phyloP scores from a whole-genome alignment of 140 eudicot species.

The Cichorium intybus region DNA sequence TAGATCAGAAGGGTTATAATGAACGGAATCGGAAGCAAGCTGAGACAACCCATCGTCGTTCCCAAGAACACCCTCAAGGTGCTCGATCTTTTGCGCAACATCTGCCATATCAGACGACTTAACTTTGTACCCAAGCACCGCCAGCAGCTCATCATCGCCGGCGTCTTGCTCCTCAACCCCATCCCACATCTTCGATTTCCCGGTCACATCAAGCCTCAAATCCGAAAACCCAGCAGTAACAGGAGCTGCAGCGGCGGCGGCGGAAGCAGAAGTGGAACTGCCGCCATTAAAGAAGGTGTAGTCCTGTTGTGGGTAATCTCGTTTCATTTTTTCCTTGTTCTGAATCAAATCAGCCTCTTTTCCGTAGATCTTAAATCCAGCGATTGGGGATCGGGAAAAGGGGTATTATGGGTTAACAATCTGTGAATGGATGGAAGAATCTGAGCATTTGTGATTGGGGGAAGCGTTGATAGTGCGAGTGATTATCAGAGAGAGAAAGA shows the following conservation, averaged over 20 bases:
- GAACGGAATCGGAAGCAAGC: constrained; percentile 59
- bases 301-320: constrained; percentile 15
- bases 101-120: constrained; percentile 74
- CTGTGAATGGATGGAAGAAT: constrained; percentile 24
- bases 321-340: constrained; percentile 24
- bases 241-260: neutral
- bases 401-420: neutral
- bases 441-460: constrained; percentile 43
- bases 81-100: constrained; percentile 76
- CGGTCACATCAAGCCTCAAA: constrained; percentile 10
- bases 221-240: neutral
- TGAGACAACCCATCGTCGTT: constrained; percentile 54
- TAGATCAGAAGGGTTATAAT: constrained; percentile 80
- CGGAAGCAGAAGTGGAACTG: constrained; percentile 18
- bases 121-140: constrained; percentile 72
- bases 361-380: too few species aligned
- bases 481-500: constrained; percentile 2
- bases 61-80: constrained; percentile 59
- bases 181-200: constrained; percentile 46
- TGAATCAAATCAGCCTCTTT: too few species aligned
- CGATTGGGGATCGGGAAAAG: constrained; percentile 2
- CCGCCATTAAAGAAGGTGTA: constrained; percentile 17
- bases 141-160: constrained; percentile 73
- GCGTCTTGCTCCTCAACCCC: constrained; percentile 40
- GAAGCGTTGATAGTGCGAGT: neutral